phyloP scores from a whole-genome alignment of 805 yeast genomes.

The Yamadazyma akitaensis region DNA sequence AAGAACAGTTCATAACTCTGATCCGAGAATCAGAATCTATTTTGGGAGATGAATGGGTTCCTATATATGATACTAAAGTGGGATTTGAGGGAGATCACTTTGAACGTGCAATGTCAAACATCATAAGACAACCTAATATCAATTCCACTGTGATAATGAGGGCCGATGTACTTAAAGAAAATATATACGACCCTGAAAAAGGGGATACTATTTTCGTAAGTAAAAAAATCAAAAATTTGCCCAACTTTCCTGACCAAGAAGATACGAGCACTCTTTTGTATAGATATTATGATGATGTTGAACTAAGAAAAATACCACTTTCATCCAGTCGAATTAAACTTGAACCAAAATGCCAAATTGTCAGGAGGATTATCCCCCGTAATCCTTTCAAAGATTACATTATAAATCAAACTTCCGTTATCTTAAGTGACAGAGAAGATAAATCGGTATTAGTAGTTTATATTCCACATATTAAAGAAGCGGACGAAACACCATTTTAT shows the following conservation, averaged over 20 bases:
- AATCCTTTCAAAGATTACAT: slow-evolving; percentile 83
- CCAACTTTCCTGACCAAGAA: slow-evolving; percentile 31
- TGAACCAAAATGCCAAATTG: slow-evolving; percentile 47
- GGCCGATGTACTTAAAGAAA: slow-evolving; percentile 72
- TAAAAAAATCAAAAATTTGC: slow-evolving; percentile 23
- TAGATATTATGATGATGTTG: slow-evolving; percentile 33
- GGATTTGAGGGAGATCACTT: slow-evolving; percentile 57
- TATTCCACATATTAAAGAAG: slow-evolving; percentile 64
- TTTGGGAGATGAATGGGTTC: slow-evolving; percentile 62
- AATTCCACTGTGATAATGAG: slow-evolving; percentile 88
- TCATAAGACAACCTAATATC: slow-evolving; percentile 80
- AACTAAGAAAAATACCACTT: slow-evolving; percentile 29
- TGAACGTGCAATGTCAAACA: slow-evolving; percentile 71
- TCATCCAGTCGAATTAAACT: slow-evolving; percentile 18
- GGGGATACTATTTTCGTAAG: slow-evolving; percentile 29
- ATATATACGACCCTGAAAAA: slow-evolving; percentile 35
- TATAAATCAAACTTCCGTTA: slow-evolving; percentile 79
- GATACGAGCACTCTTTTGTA: slow-evolving; percentile 22
- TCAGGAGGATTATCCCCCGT: slow-evolving; percentile 88
- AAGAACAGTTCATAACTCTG: slow-evolving; percentile 10
- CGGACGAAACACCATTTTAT: slow-evolving; percentile 76
- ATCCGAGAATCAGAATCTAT: slow-evolving; percentile 30
- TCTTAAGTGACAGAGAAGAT: slow-evolving; percentile 25
- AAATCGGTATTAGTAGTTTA: slow-evolving; percentile 61
- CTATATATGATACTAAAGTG: slow-evolving; percentile 48